Evolutionary conservation across 352 stramenopile species (phyloP).

Genomic region (Globisporangium middletonii): DNA sequence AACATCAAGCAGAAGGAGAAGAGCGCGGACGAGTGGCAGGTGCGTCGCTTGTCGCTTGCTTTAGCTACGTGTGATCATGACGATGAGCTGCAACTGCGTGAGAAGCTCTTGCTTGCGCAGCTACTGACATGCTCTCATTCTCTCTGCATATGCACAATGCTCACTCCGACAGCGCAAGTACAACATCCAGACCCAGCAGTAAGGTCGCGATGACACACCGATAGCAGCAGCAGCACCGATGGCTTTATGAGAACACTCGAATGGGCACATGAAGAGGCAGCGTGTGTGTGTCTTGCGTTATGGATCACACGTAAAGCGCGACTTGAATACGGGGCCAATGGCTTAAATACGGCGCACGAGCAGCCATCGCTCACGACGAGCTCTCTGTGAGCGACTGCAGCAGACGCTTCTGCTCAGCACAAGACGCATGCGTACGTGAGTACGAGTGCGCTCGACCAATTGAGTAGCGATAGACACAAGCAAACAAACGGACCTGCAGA

Average conservation of each 20-base stretch:
- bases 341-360: neutral
- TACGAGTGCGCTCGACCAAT: neutral
- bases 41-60: constrained; percentile 11
- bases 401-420: constrained; percentile 38
- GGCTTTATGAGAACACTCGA: neutral
- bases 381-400: constrained; percentile 42
- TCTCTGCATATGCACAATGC: neutral
- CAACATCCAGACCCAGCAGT: constrained; percentile 82
- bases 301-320: neutral
- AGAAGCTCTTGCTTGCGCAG: neutral
- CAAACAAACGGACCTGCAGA: constrained; percentile 40
- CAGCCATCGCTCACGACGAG: neutral
- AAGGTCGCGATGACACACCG: constrained; percentile 11
- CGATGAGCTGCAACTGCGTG: too few species aligned
- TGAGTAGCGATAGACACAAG: neutral
- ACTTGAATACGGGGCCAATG: too few species aligned
- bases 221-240: neutral
- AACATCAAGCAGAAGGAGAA: constrained; percentile 84
- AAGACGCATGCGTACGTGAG: constrained; percentile 1
- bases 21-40: constrained; percentile 75
- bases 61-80: neutral
- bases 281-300: neutral
- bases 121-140: too few species aligned
- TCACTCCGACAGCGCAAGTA: constrained; percentile 54
- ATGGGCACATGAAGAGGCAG: constrained; percentile 2